A percentile compares a stretch with the other conserved stretches of the same genome.
Evolutionary conservation across 768 basidiomycete genomes (phyloP).

Genomic region (Suillus subluteus): DNA sequence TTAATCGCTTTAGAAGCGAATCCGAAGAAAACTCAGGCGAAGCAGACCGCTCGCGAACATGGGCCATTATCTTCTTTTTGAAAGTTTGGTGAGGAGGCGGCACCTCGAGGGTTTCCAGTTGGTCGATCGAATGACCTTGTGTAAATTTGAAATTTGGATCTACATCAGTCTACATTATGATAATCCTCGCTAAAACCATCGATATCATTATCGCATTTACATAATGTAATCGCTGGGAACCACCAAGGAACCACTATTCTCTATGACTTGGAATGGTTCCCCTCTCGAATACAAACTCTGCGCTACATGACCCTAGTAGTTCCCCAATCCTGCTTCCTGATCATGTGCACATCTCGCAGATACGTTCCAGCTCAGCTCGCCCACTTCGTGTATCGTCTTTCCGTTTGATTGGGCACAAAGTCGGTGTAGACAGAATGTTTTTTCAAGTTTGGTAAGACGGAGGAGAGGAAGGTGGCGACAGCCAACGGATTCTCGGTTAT

Average conservation of each 20-base stretch:
- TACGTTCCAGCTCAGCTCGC: not conserved
- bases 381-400: not conserved
- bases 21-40: constrained; percentile 39
- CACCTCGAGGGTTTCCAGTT: not conserved
- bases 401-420: not conserved
- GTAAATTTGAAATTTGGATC: not conserved
- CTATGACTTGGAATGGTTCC: not conserved
- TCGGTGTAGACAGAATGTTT: not conserved
- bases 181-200: not conserved
- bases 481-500: not conserved
- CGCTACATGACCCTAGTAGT: not conserved
- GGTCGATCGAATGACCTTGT: not conserved
- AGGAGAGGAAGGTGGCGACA: not conserved
- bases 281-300: not conserved
- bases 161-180: not conserved
- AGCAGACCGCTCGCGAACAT: constrained; percentile 49
- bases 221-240: not conserved
- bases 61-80: constrained; percentile 40
- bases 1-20: constrained; percentile 37
- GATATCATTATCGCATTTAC: not conserved
- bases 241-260: not conserved
- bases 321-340: not conserved
- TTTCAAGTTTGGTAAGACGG: not conserved
- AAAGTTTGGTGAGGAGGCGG: not conserved
- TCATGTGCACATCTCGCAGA: not conserved